These are phyloP conservation scores for Kokia cookei DNA, from an alignment of 441 rosid genomes.

Conservation along the genomic window DNA sequence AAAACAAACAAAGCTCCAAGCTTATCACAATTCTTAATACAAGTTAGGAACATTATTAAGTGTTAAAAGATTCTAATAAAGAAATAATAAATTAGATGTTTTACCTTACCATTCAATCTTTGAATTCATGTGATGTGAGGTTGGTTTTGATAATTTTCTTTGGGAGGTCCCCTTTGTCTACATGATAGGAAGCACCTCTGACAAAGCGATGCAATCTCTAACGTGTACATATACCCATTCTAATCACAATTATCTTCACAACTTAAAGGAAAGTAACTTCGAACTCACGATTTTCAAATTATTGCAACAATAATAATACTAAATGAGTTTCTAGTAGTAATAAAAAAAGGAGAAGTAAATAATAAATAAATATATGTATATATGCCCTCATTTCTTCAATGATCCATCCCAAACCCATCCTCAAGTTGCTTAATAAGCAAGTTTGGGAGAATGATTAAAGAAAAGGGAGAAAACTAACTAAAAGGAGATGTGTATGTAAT, in stretches of 20 bases:
- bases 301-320: too few relatives aligned
- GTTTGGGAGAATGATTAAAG: constrained; percentile 6
- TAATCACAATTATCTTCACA: constrained; percentile 18
- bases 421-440: constrained; percentile 12
- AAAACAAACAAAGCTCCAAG: constrained; percentile 14
- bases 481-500: neutral
- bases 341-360: neutral
- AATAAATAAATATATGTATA: neutral
- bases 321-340: neutral
- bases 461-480: neutral
- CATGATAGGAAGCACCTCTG: constrained; percentile 32
- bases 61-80: neutral
- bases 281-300: too few relatives aligned
- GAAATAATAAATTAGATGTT: constrained; percentile 5
- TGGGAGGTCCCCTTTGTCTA: constrained; percentile 33
- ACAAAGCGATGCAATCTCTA: constrained; percentile 35
- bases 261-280: neutral
- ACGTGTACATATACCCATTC: constrained; percentile 22
- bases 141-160: constrained; percentile 24
- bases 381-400: constrained; percentile 20
- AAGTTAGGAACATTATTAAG: neutral
- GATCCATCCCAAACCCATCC: constrained; percentile 22
- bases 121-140: constrained; percentile 19
- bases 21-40: constrained; percentile 30
- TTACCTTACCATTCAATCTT: constrained; percentile 24